Base-by-base conservation (phyloP, 352 stramenopile genomes). In the Globisporangium abappressorium region DNA sequence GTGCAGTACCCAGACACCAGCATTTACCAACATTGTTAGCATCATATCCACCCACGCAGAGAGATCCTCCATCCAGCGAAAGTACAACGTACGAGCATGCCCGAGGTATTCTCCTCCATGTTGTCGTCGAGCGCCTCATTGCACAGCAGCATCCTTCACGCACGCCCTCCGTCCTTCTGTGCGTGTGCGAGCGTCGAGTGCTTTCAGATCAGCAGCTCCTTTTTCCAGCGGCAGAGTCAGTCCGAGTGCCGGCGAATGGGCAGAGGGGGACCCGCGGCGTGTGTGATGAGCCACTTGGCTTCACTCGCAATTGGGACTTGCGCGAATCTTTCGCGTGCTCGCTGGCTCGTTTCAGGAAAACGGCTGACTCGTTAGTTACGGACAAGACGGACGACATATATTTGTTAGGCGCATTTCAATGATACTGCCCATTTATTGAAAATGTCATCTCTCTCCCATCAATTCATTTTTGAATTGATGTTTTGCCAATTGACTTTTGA, bases 41-140 rank as follows among this genome's bases (percentile, higher is more conserved):
- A 47, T 7, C 20, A n/a, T 7, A 36, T 47, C 4, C 53, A 43
- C 28, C 22, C 38, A n/a, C 15, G 20, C 20, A 38, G 14, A 54
- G 20, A 34, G 36, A 30, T 60, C 22, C 33, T 38, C 33, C 15
- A n/a, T 38, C 34, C 15, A 24, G 9, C 4, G 36, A 26, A 11
- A 20, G 12, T 28, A 18, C 14, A n/a, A 70, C 67, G 51, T 59
- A 82, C 76, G 30, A 82, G 69, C 76, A 82, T 82, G 56, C 76
- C 76, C 2, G 76, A 82, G 5, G 76, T 79, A 51, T 68, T 74
- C 66, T 80, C 73, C 33, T 82, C 73, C 53, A 69, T 64, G 26
- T 75, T 72, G 38, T 79, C 75, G 58, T 77, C 68, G 46, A 81
- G 33, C 58, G 66, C 60, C 6, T 71, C 66, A 53, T 57, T 55